Evolutionary conservation across 2,329 filamentous ascomycete species (phyloP), one percentile per base, ranked within the genome.

Genomic region (Sarocladium brachiariae): DNA sequence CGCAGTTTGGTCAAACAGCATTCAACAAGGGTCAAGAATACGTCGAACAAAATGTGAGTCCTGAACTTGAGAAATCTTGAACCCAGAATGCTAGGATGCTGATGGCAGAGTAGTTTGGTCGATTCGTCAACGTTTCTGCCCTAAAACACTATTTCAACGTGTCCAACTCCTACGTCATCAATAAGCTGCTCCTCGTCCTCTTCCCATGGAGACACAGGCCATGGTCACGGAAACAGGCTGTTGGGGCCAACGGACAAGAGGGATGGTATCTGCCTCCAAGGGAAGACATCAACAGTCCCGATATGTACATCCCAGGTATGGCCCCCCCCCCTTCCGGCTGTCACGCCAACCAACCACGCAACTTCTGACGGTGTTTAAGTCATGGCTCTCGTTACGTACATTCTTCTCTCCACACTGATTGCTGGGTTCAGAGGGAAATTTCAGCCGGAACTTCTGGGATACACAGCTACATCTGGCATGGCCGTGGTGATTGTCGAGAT

Each of bases 81-180:
- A 34, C 11, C 4, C 11, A 9, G 24, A 18, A 8, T 5, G 21
- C 27, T 38, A 35, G 16, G 31, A 30, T 16, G 24, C 45, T 43
- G 16, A 47, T 33, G 31, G 11, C 14, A 21, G 13, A 14, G n/a
- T 50, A 78, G 76, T 70, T 80, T 57, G 78, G 78, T 57, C 76
- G 78, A 68, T 96, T 92, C 71, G 84, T 99, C 70, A 96, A 91
- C 63, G 87, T 97, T 59, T 86, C 87, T 13, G 89, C 89, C 16
- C 78, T 99, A 39, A 99, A 99, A 70, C 93, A 96, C 72, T 99
- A 97, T 78, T 99, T 99, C 75, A 96, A 97, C 71, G 93, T 99
- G 56, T 95, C 91, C 58, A 99, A 99, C 76, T 87, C 82, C 53
- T 99, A 99, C 70, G 93, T 99, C 64, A 77, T 95, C 64, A 89